phyloP scores from a whole-genome alignment of 331 rosid species.

The Arachis monticola region DNA sequence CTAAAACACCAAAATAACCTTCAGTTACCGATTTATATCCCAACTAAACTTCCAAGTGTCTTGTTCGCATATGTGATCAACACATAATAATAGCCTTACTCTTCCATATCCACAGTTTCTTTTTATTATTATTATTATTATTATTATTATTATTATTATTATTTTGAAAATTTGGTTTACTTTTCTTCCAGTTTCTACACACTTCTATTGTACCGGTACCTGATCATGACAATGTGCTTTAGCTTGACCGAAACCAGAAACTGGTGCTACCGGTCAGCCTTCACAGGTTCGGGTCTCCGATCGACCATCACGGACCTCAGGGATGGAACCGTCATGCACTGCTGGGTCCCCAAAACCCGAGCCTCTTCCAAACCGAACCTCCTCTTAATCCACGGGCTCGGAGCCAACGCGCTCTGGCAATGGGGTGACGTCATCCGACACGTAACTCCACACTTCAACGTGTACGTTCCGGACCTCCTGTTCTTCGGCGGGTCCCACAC shows the following conservation, averaged over 20 bases:
- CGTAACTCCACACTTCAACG: constrained; percentile 57
- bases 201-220: neutral
- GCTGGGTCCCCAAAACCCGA: constrained; percentile 72
- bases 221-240: constrained; percentile 49
- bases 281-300: constrained; percentile 65
- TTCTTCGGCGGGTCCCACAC: constrained; percentile 74
- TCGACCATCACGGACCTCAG: constrained; percentile 55
- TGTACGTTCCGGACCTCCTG: constrained; percentile 78
- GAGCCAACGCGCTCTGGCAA: constrained; percentile 80
- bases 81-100: neutral
- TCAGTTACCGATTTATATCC: neutral
- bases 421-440: constrained; percentile 63
- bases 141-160: too few relatives aligned
- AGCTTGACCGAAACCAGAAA: constrained; percentile 67
- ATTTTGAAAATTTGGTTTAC: neutral
- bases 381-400: constrained; percentile 76
- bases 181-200: neutral
- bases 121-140: too few relatives aligned
- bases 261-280: constrained; percentile 54
- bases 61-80: neutral
- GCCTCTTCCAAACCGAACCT: constrained; percentile 58
- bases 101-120: neutral
- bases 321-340: constrained; percentile 71
- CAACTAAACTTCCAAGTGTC: neutral
- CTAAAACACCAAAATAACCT: neutral